Percentiles rank a stretch among this genome's conserved stretches.
Conservation (phyloP, 345 rosid species). For the Euphorbia lathyris region DNA sequence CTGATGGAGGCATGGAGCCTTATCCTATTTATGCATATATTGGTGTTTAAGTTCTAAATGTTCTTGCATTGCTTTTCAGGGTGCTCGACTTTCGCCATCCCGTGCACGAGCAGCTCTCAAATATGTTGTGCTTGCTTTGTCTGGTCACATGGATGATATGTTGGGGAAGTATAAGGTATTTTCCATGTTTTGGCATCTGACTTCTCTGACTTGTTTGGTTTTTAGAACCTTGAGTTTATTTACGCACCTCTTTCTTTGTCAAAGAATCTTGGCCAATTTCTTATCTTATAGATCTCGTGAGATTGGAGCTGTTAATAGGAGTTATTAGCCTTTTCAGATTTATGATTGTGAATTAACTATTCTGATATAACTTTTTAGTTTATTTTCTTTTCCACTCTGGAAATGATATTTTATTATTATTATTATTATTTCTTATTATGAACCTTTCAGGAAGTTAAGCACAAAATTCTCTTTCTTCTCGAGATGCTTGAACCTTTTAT, state of each 20-base stretch:
- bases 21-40: slow-evolving; percentile 1
- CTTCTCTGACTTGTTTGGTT: slow-evolving; percentile 1
- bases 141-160: slow-evolving; percentile 80
- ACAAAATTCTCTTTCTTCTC: slow-evolving; percentile 70
- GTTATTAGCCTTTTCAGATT: not conserved
- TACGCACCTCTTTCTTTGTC: not conserved
- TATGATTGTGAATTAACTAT: not conserved
- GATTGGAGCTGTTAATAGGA: not conserved
- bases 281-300: not conserved
- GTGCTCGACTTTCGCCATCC: slow-evolving; percentile 40
- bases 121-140: slow-evolving; percentile 69
- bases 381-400: not conserved
- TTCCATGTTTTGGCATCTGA: not conserved
- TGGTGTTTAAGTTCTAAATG: slow-evolving; percentile 5
- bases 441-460: slow-evolving; percentile 68
- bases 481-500: slow-evolving; percentile 86
- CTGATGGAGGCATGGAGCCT: not conserved
- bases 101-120: slow-evolving; percentile 75
- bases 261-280: slow-evolving; percentile 1
- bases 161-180: slow-evolving; percentile 73
- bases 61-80: slow-evolving; percentile 37
- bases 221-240: not conserved
- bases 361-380: not conserved
- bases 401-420: not conserved
- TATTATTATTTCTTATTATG: not conserved